Evolutionary conservation across 1,284 basidiomycete genomes (phyloP).

Genomic region (Austroboletus rostrupii): DNA sequence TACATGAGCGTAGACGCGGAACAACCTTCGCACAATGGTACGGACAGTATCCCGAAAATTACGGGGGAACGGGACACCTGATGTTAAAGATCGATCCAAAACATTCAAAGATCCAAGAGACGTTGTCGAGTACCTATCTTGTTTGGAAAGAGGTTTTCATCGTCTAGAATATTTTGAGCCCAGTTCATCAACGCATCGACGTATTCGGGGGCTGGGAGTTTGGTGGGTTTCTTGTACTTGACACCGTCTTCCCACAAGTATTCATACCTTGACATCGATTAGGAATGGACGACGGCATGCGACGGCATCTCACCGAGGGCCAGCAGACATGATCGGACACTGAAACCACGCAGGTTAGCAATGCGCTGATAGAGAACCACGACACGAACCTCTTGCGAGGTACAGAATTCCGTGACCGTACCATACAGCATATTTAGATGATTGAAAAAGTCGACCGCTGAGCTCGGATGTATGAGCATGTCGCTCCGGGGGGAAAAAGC

Average conservation of each 20-base stretch:
- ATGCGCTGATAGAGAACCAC: not conserved
- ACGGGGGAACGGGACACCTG: conserved; percentile 89
- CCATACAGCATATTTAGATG: conserved; percentile 96
- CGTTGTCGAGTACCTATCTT: conserved; percentile 70
- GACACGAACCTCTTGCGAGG: conserved; percentile 75
- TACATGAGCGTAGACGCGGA: conserved; percentile 97
- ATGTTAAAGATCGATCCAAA: not conserved
- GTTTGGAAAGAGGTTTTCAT: conserved; percentile 91
- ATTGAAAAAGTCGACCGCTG: conserved; percentile 95
- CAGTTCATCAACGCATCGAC: conserved; percentile 99
- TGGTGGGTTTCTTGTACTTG: conserved; percentile 89
- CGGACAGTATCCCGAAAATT: conserved; percentile 90
- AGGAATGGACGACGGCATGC: conserved; percentile 6
- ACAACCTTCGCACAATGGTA: conserved; percentile 88
- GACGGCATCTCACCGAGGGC: conserved; percentile 70
- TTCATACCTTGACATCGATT: conserved; percentile 61
- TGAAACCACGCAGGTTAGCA: conserved; percentile 32
- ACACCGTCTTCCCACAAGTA: conserved; percentile 98
- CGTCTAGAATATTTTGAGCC: conserved; percentile 91
- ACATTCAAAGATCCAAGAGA: not conserved
- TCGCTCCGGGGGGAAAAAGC: not conserved
- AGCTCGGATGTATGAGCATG: conserved; percentile 3
- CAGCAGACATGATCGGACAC: conserved; percentile 99
- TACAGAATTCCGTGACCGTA: conserved; percentile 95
- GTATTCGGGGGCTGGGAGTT: conserved; percentile 92